A percentile compares a stretch with the other conserved stretches of the same genome.
Evolutionary conservation across 2,329 filamentous ascomycete species (phyloP).

Genomic region (Fusarium nanum): DNA sequence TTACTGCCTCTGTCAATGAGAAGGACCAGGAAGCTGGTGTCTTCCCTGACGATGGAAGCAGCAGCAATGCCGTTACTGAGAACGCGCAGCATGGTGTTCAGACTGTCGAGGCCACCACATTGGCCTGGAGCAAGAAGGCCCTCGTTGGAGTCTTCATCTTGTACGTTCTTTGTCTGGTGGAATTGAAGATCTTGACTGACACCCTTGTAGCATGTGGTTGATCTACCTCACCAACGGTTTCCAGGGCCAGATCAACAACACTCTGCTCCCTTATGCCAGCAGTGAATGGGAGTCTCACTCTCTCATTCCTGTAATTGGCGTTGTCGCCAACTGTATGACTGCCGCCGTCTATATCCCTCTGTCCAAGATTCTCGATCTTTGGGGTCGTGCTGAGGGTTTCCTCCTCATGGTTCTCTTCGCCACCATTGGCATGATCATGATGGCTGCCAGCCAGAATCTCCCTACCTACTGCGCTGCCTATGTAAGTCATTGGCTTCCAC

Average conservation of each 20-base stretch:
- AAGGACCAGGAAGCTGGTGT: conserved; percentile 33
- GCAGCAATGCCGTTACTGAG: conserved; percentile 28
- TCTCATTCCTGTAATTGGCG: conserved; percentile 63
- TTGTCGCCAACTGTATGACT: conserved; percentile 65
- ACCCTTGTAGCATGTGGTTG: conserved; percentile 55
- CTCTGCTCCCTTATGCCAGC: conserved; percentile 60
- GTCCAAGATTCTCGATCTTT: conserved; percentile 71
- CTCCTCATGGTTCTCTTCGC: conserved; percentile 63
- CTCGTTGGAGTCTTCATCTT: conserved; percentile 51
- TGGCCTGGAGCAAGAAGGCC: conserved; percentile 55
- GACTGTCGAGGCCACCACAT: conserved; percentile 55
- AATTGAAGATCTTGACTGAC: conserved; percentile 1
- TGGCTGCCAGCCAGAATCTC: conserved; percentile 64
- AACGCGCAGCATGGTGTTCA: conserved; percentile 54
- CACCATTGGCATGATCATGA: conserved; percentile 66
- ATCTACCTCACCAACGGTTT: conserved; percentile 65
- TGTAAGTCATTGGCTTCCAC: conserved; percentile 21
- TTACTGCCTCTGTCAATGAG: conserved; percentile 25
- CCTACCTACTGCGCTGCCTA: conserved; percentile 64
- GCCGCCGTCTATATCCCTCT: conserved; percentile 72
- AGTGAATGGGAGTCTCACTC: conserved; percentile 66
- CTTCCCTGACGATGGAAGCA: conserved; percentile 18
- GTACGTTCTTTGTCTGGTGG: conserved; percentile 40
- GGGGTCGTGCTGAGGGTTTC: conserved; percentile 71
- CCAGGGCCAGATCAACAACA: conserved; percentile 56